These are phyloP conservation scores for Xylogone sp. DNA, from an alignment of 2,329 filamentous ascomycete genomes.

Conservation along the genomic window DNA sequence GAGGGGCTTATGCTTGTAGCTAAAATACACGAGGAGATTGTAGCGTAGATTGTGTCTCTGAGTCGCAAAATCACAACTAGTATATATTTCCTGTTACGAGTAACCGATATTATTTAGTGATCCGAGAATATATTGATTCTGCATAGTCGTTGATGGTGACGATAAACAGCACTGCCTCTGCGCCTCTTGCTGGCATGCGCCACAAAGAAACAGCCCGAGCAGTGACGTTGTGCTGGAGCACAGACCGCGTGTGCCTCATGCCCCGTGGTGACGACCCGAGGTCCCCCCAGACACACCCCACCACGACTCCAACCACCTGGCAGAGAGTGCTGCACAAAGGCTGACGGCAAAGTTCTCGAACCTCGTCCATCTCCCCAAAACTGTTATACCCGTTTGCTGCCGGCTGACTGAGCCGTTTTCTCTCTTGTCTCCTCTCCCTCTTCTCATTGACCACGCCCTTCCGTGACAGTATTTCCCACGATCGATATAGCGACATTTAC, in stretches of 20 bases:
- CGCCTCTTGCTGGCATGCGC: background rate
- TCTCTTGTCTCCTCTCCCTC: background rate
- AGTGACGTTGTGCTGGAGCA: background rate
- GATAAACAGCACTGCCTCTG: background rate
- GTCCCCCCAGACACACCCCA: background rate
- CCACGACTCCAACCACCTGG: background rate
- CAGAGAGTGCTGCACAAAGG: background rate
- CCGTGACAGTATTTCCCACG: background rate
- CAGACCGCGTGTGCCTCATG: background rate
- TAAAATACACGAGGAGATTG: background rate
- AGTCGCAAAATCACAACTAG: too few species aligned
- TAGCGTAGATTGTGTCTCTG: too few species aligned
- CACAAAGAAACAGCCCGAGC: background rate
- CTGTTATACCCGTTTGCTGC: background rate
- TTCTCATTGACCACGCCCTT: background rate
- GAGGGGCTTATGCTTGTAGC: background rate
- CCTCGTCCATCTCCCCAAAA: background rate
- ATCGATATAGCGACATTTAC: background rate
- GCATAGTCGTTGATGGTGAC: too few species aligned
- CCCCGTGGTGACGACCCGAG: too few species aligned
- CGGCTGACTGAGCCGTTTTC: background rate
- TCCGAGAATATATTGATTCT: too few species aligned
- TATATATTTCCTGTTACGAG: too few species aligned
- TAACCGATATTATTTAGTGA: too few species aligned
- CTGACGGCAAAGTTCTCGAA: background rate